These are phyloP conservation scores for Tanacetum coccineum DNA, from an alignment of 129 eudicot genomes.

Conservation along the genomic window DNA sequence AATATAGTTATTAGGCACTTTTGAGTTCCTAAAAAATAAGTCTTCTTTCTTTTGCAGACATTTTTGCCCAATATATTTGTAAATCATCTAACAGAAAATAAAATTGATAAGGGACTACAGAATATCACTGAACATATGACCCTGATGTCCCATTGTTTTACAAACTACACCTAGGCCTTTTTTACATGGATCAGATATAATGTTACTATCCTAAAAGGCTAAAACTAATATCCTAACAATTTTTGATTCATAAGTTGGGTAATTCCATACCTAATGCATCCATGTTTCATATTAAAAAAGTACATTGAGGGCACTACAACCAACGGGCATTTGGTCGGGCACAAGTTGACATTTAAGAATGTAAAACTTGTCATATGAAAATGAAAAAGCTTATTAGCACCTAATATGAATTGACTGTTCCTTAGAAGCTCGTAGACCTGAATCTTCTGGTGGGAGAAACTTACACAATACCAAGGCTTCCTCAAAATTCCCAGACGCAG, in stretches of 20 bases:
- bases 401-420: conserved; percentile 97
- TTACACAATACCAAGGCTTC: conserved; percentile 95
- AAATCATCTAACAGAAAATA: background rate
- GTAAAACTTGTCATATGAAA: conserved; percentile 1
- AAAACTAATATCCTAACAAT: conserved; percentile 1
- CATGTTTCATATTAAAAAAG: background rate
- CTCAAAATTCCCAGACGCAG: conserved; percentile 97
- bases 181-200: conserved; percentile 1
- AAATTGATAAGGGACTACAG: background rate
- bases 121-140: background rate
- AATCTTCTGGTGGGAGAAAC: conserved; percentile 95
- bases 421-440: conserved; percentile 90
- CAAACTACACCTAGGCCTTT: background rate
- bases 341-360: conserved; percentile 3
- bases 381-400: conserved; percentile 27
- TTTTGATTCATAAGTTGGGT: background rate
- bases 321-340: too few relatives aligned
- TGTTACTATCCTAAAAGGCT: background rate
- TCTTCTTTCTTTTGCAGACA: background rate
- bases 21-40: background rate
- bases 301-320: conserved; percentile 5
- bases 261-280: conserved; percentile 3
- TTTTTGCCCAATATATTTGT: too few relatives aligned
- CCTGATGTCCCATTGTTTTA: background rate
- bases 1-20: background rate